These are phyloP conservation scores for Ceratobasidium papillatum DNA, from an alignment of 1,284 basidiomycete species.

Conservation along the genomic window DNA sequence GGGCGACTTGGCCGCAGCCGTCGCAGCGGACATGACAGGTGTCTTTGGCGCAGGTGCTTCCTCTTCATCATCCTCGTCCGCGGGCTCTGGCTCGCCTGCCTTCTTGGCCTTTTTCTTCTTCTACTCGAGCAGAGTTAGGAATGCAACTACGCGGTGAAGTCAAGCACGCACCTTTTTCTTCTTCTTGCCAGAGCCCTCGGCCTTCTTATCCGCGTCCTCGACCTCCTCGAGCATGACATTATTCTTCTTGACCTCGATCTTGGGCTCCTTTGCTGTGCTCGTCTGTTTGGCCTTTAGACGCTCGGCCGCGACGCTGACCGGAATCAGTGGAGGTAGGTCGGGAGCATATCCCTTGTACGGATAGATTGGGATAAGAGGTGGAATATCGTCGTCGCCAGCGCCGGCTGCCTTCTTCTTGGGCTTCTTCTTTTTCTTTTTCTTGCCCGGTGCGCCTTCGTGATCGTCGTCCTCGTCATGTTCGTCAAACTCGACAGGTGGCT, in stretches of 20 bases:
- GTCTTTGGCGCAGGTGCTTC: constrained; percentile 17
- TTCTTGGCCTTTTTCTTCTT: constrained; percentile 43
- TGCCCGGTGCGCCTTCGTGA: background rate
- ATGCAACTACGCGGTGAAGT: background rate
- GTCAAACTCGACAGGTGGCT: constrained; percentile 16
- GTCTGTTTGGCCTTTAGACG: constrained; percentile 22
- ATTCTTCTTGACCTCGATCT: constrained; percentile 29
- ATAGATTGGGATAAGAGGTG: constrained; percentile 9
- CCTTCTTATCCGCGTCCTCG: constrained; percentile 21
- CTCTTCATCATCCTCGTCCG: constrained; percentile 27
- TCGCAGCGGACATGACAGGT: background rate
- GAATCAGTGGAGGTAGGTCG: constrained; percentile 27
- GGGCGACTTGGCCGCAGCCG: background rate
- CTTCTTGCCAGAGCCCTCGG: constrained; percentile 16
- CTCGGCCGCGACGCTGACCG: constrained; percentile 31
- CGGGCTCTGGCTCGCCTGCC: constrained; percentile 14
- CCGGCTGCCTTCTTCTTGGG: constrained; percentile 39
- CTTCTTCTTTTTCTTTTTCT: constrained; percentile 40
- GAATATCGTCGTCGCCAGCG: constrained; percentile 28
- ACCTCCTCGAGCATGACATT: constrained; percentile 31
- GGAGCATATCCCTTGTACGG: background rate
- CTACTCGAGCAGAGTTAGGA: constrained; percentile 13
- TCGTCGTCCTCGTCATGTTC: constrained; percentile 26
- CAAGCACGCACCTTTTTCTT: constrained; percentile 31
- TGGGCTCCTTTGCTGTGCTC: constrained; percentile 2